Evolutionary conservation across 768 basidiomycete genomes (phyloP).

Genomic region (Tephrocybe rancida): DNA sequence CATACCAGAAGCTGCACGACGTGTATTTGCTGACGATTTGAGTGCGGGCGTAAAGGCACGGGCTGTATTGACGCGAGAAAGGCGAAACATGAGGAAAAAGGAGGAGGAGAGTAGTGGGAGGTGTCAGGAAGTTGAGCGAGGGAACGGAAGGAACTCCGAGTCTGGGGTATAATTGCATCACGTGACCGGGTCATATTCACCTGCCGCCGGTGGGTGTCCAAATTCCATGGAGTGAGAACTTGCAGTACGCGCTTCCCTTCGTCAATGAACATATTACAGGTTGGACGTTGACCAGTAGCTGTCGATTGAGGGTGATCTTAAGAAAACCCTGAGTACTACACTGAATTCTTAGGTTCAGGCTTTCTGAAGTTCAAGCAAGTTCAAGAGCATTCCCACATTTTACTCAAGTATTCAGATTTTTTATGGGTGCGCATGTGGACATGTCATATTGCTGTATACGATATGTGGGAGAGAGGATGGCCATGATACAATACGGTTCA

Average conservation of each 20-base stretch:
- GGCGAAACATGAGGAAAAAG: conserved; percentile 11
- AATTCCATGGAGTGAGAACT: not conserved
- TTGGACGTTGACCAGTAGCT: too few species aligned
- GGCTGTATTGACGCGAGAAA: conserved; percentile 6
- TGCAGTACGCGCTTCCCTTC: too few species aligned
- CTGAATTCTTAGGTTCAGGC: too few species aligned
- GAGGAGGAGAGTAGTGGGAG: not conserved
- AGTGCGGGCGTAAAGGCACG: not conserved
- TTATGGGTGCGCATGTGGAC: conserved; percentile 32
- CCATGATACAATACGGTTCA: conserved; percentile 48
- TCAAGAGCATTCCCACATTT: too few species aligned
- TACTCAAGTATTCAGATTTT: conserved; percentile 3
- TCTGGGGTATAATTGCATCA: not conserved
- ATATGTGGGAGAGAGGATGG: conserved; percentile 33
- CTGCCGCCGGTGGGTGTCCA: not conserved
- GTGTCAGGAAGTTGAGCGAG: not conserved
- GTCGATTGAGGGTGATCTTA: too few species aligned
- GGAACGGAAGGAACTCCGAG: not conserved
- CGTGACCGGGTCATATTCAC: conserved; percentile 2
- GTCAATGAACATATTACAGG: too few species aligned
- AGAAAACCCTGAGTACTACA: too few species aligned
- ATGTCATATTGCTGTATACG: conserved; percentile 52
- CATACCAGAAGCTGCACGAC: conserved; percentile 31
- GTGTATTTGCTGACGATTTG: not conserved
- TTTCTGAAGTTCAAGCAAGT: too few species aligned